Percentiles rank a stretch among this genome's conserved stretches.
Evolutionary conservation across 2,329 filamentous ascomycete species (phyloP).

Genomic region (Nannizziopsis arthrosporioides): DNA sequence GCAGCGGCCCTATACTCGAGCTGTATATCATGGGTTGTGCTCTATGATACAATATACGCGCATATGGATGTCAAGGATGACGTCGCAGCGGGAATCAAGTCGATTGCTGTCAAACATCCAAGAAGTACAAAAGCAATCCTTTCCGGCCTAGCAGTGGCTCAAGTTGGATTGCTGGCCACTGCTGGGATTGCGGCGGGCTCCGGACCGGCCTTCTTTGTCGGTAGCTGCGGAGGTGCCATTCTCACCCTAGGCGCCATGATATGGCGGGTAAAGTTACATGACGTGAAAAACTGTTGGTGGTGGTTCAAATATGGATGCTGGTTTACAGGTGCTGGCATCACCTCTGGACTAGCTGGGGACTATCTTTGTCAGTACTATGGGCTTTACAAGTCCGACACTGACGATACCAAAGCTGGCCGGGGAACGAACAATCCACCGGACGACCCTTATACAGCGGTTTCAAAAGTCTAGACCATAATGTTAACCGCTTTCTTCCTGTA

Average conservation of each 20-base stretch:
- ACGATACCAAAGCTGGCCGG: neutral
- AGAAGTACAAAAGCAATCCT: constrained; percentile 37
- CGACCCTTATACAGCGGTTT: too few relatives aligned
- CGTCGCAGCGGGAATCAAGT: constrained; percentile 39
- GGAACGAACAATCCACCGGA: neutral
- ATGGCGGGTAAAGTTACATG: constrained; percentile 45
- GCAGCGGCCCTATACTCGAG: constrained; percentile 36
- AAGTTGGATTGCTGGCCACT: constrained; percentile 34
- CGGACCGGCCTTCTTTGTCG: constrained; percentile 48
- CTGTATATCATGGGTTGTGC: constrained; percentile 38
- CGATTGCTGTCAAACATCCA: constrained; percentile 40
- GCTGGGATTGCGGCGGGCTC: constrained; percentile 41
- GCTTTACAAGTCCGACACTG: neutral
- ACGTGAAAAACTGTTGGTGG: constrained; percentile 50
- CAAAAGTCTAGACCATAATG: too few relatives aligned
- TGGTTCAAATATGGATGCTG: constrained; percentile 54
- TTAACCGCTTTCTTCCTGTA: too few relatives aligned
- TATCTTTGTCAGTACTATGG: constrained; percentile 31
- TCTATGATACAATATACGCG: constrained; percentile 43
- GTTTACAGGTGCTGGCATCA: constrained; percentile 50
- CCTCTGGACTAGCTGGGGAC: constrained; percentile 44
- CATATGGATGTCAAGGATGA: constrained; percentile 44
- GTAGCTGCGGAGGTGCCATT: constrained; percentile 47
- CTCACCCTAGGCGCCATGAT: constrained; percentile 48
- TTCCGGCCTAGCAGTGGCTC: constrained; percentile 30